These are phyloP conservation scores for Pholiota adiposa DNA, from an alignment of 1,284 basidiomycete genomes.

Conservation along the genomic window DNA sequence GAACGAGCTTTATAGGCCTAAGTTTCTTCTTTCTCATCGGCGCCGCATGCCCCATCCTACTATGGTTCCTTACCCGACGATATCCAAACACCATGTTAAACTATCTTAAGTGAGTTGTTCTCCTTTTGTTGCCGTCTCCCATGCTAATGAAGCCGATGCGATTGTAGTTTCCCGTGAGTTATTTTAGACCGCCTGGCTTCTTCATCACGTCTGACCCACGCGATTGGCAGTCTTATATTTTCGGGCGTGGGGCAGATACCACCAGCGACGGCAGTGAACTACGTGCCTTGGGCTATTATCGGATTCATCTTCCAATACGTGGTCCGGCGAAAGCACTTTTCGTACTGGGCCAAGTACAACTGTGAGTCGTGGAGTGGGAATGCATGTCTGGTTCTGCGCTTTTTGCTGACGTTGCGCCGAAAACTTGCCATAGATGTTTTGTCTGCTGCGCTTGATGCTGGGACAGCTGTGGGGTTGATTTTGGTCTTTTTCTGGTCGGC, in stretches of 20 bases:
- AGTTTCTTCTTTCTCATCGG: constrained; percentile 60
- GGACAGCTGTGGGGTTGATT: constrained; percentile 50
- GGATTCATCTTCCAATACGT: constrained; percentile 63
- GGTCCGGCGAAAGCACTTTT: constrained; percentile 48
- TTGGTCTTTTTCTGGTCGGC: constrained; percentile 54
- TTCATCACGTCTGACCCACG: not conserved
- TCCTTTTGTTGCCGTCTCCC: not conserved
- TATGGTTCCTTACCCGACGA: constrained; percentile 45
- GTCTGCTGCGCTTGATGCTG: constrained; percentile 55
- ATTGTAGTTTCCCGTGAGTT: constrained; percentile 42
- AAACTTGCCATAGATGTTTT: constrained; percentile 44
- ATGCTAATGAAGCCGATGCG: constrained; percentile 11
- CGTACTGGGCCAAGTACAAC: constrained; percentile 68
- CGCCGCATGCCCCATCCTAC: constrained; percentile 48
- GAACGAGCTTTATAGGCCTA: constrained; percentile 30
- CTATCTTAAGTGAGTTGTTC: constrained; percentile 48
- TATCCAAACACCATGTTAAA: constrained; percentile 47
- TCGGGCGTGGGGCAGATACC: constrained; percentile 57
- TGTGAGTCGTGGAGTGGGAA: constrained; percentile 36
- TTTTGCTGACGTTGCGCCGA: not conserved
- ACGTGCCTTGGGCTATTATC: constrained; percentile 58
- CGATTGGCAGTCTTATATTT: constrained; percentile 46
- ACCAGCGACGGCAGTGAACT: constrained; percentile 62
- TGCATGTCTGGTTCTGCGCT: not conserved
- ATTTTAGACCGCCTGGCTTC: not conserved